These are phyloP conservation scores for Erodium chrysanthum DNA, from an alignment of 441 rosid species.

Conservation along the genomic window DNA sequence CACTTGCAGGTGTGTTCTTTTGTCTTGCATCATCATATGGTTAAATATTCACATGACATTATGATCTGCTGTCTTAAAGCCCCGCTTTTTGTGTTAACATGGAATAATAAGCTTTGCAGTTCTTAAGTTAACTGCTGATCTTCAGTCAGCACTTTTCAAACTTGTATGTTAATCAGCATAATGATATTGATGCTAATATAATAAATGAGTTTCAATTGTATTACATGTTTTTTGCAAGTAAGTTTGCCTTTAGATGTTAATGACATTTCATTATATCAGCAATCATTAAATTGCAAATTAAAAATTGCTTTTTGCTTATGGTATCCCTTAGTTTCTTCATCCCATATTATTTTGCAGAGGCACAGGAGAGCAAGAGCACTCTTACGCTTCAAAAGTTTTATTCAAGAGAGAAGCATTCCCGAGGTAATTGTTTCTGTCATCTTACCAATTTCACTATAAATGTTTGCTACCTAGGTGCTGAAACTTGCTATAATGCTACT, in stretches of 20 bases:
- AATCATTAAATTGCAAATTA: neutral
- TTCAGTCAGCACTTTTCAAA: neutral
- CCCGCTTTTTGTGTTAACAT: neutral
- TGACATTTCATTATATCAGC: neutral
- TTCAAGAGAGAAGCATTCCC: conserved; percentile 37
- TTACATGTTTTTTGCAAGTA: neutral
- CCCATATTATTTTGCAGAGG: conserved; percentile 40
- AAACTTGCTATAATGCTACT: conserved; percentile 23
- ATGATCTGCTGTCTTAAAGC: neutral
- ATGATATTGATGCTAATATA: neutral
- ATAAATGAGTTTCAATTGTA: neutral
- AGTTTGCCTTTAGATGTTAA: neutral
- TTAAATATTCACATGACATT: neutral
- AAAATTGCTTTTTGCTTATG: neutral
- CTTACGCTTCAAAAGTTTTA: conserved; percentile 43
- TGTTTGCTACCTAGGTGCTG: conserved; percentile 15
- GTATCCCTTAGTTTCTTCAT: neutral
- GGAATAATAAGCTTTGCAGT: neutral
- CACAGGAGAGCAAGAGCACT: conserved; percentile 77
- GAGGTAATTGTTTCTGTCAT: conserved; percentile 37
- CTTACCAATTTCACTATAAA: conserved; percentile 12
- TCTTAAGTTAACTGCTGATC: neutral
- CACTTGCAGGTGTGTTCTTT: conserved; percentile 67
- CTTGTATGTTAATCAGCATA: neutral
- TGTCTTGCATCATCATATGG: neutral